Conservation (phyloP, 2,329 filamentous ascomycete genomes). For the Aspergillus versicolor region DNA sequence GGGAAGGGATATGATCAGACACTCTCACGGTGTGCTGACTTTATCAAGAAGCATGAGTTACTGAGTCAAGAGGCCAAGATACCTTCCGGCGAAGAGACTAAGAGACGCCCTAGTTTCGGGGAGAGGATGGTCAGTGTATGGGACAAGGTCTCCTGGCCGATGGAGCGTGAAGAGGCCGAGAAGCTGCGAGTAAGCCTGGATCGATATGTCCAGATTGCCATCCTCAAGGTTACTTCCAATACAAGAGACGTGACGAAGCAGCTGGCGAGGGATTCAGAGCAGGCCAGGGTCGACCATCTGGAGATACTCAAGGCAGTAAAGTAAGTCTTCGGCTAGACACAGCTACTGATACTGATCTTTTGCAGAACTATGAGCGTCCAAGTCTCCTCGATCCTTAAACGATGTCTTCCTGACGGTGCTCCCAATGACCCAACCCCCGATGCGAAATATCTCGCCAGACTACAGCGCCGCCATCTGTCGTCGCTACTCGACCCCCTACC, state of each 20-base stretch:
- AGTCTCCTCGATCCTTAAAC: slow-evolving; percentile 10
- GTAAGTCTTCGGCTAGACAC: no score
- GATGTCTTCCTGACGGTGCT: slow-evolving; percentile 6
- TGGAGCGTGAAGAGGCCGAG: slow-evolving; percentile 15
- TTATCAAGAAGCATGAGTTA: slow-evolving; percentile 5
- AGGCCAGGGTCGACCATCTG: slow-evolving; percentile 7
- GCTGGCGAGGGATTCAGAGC: slow-evolving; percentile 1
- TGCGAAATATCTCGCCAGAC: slow-evolving; percentile 5
- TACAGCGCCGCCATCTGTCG: not conserved
- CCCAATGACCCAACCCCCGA: slow-evolving; percentile 1
- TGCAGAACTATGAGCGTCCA: slow-evolving; percentile 10
- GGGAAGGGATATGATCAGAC: slow-evolving; percentile 9
- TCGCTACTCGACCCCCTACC: slow-evolving; percentile 6
- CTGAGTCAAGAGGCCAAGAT: not conserved
- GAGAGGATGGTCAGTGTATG: slow-evolving; percentile 1
- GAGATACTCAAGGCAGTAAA: slow-evolving; percentile 14
- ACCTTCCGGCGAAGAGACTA: no score
- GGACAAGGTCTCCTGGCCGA: slow-evolving; percentile 12
- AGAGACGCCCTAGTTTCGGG: not conserved
- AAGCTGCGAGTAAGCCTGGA: slow-evolving; percentile 7
- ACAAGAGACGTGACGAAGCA: slow-evolving; percentile 4
- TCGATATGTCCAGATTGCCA: slow-evolving; percentile 14
- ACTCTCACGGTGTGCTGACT: slow-evolving; percentile 3
- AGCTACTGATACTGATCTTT: no score
- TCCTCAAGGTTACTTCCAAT: slow-evolving; percentile 8